Evolutionary conservation across 768 basidiomycete genomes (phyloP), one percentile per base, ranked within the genome.

Genomic region (Macrocybe gigantea): DNA sequence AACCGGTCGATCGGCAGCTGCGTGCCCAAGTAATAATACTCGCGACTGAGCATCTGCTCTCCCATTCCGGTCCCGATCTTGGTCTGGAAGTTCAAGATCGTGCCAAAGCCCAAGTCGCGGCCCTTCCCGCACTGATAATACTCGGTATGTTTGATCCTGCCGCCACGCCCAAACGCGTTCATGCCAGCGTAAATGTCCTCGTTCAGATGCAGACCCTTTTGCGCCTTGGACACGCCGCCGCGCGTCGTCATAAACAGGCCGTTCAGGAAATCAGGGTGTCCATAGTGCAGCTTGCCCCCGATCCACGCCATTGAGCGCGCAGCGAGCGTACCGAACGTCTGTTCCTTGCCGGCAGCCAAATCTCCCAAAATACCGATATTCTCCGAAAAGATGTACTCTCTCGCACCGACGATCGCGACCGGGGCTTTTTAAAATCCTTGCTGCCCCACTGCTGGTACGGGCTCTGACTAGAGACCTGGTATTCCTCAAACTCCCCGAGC

Each of bases 1-100:
- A 99, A 99, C 39, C 96, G 84, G 64, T 99, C 96, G 63, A 98
- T 85, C 34, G 96, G 94, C 45, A 99, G 79, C 63, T 98, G 96
- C 15, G 96, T 99, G 30, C 96, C 96, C 53, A 99, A 69, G 60
- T 98, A 98, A 68, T 99, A 99, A 65, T 99, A 98, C 68, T 98
- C 96, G 53, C 96, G 83, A 70, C 93, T 96, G 60, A 99, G 79
- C 91, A 98, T 92, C 68, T 99, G 96, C 64, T 99, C 96, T 34
- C 96, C 96, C 96, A 99, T 99, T 66, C 96, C 96, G n/a, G 94
- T 98, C 9, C 96, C 95, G 59, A 99, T 94, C 80, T 99, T 99
- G 48, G 96, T 99, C 77, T 93, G 88, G 87, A 99, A 99, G 68
- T 99, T 99, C 59, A 99, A 71, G 60, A 98, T 98, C 14, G 96